Conservation (phyloP, 257 asterid genomes). For the Leptodermis oblonga region DNA sequence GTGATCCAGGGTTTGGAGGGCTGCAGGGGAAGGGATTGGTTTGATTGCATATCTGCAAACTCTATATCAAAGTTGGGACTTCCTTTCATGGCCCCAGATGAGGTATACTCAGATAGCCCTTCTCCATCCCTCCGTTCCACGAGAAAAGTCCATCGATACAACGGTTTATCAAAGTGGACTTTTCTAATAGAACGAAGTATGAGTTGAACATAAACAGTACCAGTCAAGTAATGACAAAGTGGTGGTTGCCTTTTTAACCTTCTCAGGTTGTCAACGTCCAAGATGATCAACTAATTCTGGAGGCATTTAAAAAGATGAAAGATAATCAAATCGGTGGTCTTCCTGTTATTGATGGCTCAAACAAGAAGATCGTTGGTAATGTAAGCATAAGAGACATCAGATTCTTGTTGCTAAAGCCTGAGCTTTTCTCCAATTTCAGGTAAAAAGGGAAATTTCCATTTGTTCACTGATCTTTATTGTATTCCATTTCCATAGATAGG, state of each 20-base stretch:
- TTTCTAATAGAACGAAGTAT: no score
- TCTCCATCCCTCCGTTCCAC: background rate
- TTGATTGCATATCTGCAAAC: slow-evolving; percentile 57
- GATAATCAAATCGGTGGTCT: slow-evolving; percentile 79
- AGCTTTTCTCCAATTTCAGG: slow-evolving; percentile 69
- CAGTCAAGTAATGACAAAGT: background rate
- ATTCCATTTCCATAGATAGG: background rate
- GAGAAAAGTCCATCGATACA: no score
- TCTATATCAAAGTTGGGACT: slow-evolving; percentile 72
- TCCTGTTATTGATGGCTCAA: slow-evolving; percentile 60
- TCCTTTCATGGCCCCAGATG: slow-evolving; percentile 67
- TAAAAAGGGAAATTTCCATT: slow-evolving; percentile 13
- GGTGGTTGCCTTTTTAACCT: background rate
- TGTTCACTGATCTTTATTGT: background rate
- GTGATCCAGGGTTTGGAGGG: slow-evolving; percentile 67
- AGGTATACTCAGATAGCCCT: slow-evolving; percentile 31
- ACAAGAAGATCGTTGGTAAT: slow-evolving; percentile 58
- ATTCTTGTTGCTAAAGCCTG: slow-evolving; percentile 76
- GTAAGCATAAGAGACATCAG: slow-evolving; percentile 86
- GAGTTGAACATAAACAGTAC: no score
- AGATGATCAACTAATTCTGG: slow-evolving; percentile 61
- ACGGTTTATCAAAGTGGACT: no score
- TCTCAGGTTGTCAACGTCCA: slow-evolving; percentile 53
- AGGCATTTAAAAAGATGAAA: slow-evolving; percentile 87
- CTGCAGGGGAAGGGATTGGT: slow-evolving; percentile 86